Evolutionary conservation across 345 rosid species (phyloP).

Genomic region (Rhizophora apiculata): DNA sequence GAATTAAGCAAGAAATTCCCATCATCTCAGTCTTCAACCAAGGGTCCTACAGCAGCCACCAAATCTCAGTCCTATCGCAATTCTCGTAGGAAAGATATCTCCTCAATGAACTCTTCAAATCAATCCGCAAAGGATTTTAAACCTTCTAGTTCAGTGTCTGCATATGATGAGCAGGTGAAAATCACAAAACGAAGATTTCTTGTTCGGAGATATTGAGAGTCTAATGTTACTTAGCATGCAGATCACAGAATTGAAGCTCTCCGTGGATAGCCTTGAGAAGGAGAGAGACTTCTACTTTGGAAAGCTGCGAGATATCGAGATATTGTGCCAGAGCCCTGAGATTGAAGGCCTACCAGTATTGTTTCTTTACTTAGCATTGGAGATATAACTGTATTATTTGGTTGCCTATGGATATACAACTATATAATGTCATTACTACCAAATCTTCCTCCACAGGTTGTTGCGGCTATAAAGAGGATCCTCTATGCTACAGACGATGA

Average conservation of each 20-base stretch:
- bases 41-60: constrained; percentile 51
- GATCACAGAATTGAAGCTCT: constrained; percentile 92
- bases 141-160: constrained; percentile 45
- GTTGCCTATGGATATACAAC: too few species aligned
- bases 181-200: background rate
- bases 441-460: constrained; percentile 45
- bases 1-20: constrained; percentile 69
- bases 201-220: background rate
- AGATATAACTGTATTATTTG: too few species aligned
- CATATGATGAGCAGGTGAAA: constrained; percentile 76
- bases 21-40: constrained; percentile 57
- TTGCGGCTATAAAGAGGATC: constrained; percentile 71
- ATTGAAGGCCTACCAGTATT: constrained; percentile 64
- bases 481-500: constrained; percentile 76
- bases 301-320: constrained; percentile 87
- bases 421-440: background rate
- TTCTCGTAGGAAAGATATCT: constrained; percentile 49
- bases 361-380: constrained; percentile 1
- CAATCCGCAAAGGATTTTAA: constrained; percentile 53
- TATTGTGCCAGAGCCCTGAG: constrained; percentile 68
- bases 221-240: constrained; percentile 30
- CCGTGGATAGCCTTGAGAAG: constrained; percentile 91
- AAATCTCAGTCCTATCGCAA: constrained; percentile 56
- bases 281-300: constrained; percentile 94
- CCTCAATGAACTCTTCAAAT: constrained; percentile 43